These are phyloP conservation scores for Stereocaulon alpinum DNA, from an alignment of 495 filamentous ascomycete species.

Conservation along the genomic window DNA sequence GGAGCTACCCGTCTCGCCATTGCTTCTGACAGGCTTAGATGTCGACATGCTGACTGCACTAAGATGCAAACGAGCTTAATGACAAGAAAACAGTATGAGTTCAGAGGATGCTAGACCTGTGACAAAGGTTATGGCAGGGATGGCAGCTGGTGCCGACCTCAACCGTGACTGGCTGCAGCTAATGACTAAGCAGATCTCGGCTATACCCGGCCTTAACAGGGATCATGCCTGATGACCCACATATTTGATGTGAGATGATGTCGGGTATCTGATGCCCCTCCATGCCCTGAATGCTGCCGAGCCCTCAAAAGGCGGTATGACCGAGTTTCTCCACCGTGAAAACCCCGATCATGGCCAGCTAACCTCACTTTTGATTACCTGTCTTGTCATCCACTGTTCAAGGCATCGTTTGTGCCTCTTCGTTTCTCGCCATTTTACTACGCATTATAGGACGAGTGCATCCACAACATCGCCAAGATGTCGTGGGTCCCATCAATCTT, in stretches of 20 bases:
- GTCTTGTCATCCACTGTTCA: background rate
- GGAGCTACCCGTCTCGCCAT: background rate
- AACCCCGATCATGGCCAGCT: background rate
- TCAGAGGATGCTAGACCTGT: background rate
- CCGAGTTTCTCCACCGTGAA: background rate
- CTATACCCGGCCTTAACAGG: background rate
- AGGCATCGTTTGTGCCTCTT: background rate
- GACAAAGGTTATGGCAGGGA: background rate
- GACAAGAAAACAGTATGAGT: background rate
- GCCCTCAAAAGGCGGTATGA: background rate
- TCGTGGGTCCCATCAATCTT: slow-evolving; percentile 6
- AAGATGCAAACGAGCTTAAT: background rate
- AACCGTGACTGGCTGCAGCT: background rate
- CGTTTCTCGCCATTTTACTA: background rate
- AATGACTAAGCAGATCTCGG: slow-evolving; percentile 11
- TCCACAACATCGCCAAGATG: slow-evolving; percentile 12
- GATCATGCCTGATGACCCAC: slow-evolving; percentile 1
- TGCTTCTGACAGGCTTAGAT: background rate
- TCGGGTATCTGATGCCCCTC: background rate
- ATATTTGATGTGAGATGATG: background rate
- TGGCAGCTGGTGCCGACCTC: background rate
- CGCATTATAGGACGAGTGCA: background rate
- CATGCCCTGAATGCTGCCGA: background rate
- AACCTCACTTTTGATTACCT: background rate
- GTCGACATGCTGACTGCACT: background rate